Percentiles rank a stretch among this genome's conserved stretches.
Conservation (phyloP, 352 stramenopile genomes). For the Thalassiosira mediterranea region DNA sequence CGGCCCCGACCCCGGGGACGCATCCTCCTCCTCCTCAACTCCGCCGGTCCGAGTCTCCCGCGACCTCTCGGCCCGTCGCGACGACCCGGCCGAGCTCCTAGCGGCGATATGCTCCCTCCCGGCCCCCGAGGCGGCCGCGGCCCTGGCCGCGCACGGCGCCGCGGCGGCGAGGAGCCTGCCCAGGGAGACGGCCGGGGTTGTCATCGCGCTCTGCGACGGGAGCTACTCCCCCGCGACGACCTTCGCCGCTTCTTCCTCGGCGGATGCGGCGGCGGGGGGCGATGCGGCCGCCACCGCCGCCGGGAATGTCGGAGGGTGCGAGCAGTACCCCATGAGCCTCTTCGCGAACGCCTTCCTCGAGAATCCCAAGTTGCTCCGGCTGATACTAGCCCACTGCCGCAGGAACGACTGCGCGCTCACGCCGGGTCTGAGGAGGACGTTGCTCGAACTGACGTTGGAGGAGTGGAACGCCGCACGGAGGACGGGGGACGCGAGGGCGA, state of each 20-base stretch:
- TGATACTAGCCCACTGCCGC: slow-evolving; percentile 83
- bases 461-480: slow-evolving; percentile 80
- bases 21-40: background rate
- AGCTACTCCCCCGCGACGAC: slow-evolving; percentile 68
- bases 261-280: slow-evolving; percentile 48
- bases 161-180: slow-evolving; percentile 65
- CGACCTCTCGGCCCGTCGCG: slow-evolving; percentile 40
- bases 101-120: slow-evolving; percentile 78
- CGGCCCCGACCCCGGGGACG: slow-evolving; percentile 54
- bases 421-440: slow-evolving; percentile 67
- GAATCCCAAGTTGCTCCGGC: slow-evolving; percentile 76
- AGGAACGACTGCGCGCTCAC: slow-evolving; percentile 76
- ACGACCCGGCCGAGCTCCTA: slow-evolving; percentile 75
- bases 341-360: slow-evolving; percentile 82
- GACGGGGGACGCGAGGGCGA: slow-evolving; percentile 64
- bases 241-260: slow-evolving; percentile 28
- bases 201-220: slow-evolving; percentile 79
- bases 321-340: slow-evolving; percentile 77
- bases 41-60: slow-evolving; percentile 47
- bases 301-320: slow-evolving; percentile 25
- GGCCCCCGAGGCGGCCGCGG: slow-evolving; percentile 66
- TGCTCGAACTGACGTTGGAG: slow-evolving; percentile 80
- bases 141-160: slow-evolving; percentile 65
- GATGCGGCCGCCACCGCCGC: background rate
- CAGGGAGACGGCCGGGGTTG: slow-evolving; percentile 76